These are phyloP conservation scores for Hypericum perforatum DNA, from an alignment of 345 rosid species.

Conservation along the genomic window DNA sequence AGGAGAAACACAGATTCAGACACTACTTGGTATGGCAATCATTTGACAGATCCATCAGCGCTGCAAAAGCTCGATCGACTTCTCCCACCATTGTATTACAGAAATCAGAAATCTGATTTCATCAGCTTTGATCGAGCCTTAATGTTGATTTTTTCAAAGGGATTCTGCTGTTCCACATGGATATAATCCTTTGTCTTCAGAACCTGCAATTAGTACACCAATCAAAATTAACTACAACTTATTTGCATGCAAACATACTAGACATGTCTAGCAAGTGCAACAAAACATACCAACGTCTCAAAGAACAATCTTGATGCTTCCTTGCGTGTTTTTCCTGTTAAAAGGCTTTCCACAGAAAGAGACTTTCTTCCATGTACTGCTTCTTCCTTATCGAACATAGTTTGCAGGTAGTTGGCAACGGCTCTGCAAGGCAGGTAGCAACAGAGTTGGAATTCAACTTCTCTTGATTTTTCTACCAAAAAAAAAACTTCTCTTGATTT, in stretches of 20 bases:
- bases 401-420: slow-evolving; percentile 84
- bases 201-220: slow-evolving; percentile 38
- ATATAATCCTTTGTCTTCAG: slow-evolving; percentile 86
- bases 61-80: too few relatives aligned
- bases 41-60: too few relatives aligned
- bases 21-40: too few relatives aligned
- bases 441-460: neutral
- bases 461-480: too few relatives aligned
- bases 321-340: slow-evolving; percentile 88
- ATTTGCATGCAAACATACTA: neutral
- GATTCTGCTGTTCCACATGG: slow-evolving; percentile 73
- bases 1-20: too few relatives aligned
- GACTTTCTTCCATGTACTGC: slow-evolving; percentile 45
- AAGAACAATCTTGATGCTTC: slow-evolving; percentile 99
- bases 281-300: slow-evolving; percentile 73
- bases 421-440: slow-evolving; percentile 37
- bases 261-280: slow-evolving; percentile 2
- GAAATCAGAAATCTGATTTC: slow-evolving; percentile 68
- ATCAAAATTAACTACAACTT: neutral
- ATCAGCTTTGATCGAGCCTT: slow-evolving; percentile 69
- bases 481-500: too few relatives aligned
- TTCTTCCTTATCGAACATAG: slow-evolving; percentile 60
- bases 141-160: slow-evolving; percentile 54
- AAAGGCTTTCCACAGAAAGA: slow-evolving; percentile 53
- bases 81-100: neutral